phyloP scores from a whole-genome alignment of 1,284 basidiomycete genomes.

The Malassezia equina region DNA sequence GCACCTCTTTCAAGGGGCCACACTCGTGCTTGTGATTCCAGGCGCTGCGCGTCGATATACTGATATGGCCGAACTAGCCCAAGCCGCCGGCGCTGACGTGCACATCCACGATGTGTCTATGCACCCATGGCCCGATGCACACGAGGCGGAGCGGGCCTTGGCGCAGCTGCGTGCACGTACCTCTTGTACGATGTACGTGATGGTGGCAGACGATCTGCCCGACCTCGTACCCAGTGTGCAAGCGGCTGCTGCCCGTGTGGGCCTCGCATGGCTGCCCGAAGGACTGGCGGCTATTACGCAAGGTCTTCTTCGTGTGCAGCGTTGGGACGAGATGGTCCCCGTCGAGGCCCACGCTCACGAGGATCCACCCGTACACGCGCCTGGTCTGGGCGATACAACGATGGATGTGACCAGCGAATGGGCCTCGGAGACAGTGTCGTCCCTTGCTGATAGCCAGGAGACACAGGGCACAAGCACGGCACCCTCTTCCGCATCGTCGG shows the following conservation, averaged over 20 bases:
- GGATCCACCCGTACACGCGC: not conserved
- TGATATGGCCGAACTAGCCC: slow-evolving; percentile 7
- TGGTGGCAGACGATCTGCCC: not conserved
- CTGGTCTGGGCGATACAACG: not conserved
- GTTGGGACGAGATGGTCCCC: not conserved
- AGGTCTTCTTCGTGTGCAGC: slow-evolving; percentile 4
- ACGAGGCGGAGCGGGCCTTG: not conserved
- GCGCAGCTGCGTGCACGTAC: not conserved
- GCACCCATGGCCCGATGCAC: not conserved
- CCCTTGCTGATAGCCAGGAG: too few species aligned
- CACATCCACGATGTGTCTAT: not conserved
- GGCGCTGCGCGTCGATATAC: not conserved
- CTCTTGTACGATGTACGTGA: not conserved
- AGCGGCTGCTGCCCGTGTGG: not conserved
- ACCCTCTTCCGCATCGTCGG: too few species aligned
- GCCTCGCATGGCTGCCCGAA: not conserved
- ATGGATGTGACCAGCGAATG: slow-evolving; percentile 4
- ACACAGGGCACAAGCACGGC: too few species aligned
- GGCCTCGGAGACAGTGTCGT: too few species aligned
- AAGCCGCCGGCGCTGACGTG: slow-evolving; percentile 11
- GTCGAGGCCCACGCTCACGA: not conserved
- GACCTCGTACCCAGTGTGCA: not conserved
- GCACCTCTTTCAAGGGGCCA: not conserved
- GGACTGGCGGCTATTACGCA: slow-evolving; percentile 6
- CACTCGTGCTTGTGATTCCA: slow-evolving; percentile 3